phyloP scores from a whole-genome alignment of 805 yeast species.

The Suhomyces vadensis region DNA sequence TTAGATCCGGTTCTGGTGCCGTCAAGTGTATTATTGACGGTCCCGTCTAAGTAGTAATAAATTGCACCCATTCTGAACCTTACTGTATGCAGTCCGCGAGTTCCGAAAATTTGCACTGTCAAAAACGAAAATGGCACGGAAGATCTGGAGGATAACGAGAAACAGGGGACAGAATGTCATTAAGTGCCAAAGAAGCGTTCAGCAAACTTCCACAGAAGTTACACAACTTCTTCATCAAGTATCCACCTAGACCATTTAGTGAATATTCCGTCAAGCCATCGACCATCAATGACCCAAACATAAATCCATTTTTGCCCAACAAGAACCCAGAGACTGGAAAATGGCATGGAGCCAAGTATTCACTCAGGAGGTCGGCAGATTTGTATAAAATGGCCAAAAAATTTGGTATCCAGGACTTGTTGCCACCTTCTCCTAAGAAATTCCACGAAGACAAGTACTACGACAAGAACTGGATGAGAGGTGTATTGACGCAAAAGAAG shows the following conservation, averaged over 20 bases:
- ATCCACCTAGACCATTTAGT: constrained; percentile 81
- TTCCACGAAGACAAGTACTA: constrained; percentile 79
- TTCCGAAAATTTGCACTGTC: background rate
- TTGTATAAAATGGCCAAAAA: constrained; percentile 78
- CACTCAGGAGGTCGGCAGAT: constrained; percentile 80
- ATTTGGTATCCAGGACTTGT: constrained; percentile 74
- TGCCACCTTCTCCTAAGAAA: constrained; percentile 70
- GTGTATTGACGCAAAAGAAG: constrained; percentile 77
- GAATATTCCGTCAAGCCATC: constrained; percentile 66
- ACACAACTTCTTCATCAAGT: constrained; percentile 72
- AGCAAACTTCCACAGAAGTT: constrained; percentile 66
- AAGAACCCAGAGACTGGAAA: constrained; percentile 78
- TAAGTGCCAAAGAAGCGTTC: constrained; percentile 48
- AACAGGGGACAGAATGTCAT: constrained; percentile 23
- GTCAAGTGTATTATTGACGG: constrained; percentile 84
- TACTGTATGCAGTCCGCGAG: constrained; percentile 4
- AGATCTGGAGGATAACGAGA: no score
- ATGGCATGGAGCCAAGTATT: constrained; percentile 75
- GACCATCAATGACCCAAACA: constrained; percentile 61
- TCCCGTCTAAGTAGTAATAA: constrained; percentile 44
- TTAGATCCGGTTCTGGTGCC: constrained; percentile 64
- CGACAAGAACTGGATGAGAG: constrained; percentile 68
- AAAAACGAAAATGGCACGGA: background rate
- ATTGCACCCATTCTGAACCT: background rate
- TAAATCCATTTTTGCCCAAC: constrained; percentile 87